Base-by-base conservation (phyloP, 148 eudicot species). In the Silene latifolia region DNA sequence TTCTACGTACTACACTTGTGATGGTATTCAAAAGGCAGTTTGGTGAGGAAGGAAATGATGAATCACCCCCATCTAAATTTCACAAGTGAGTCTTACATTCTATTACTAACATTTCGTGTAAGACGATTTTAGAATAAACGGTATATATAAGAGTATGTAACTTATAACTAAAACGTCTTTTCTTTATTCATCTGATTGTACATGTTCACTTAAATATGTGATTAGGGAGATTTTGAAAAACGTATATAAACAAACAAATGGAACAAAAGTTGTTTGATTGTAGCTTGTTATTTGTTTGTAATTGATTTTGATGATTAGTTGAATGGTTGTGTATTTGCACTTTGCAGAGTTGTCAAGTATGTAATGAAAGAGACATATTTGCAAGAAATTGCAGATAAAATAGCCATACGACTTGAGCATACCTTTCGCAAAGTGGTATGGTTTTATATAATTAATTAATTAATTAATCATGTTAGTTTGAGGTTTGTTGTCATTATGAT, bases 1-100 rank as follows among this genome's bases (percentile, higher is more conserved):
- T 15, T 25, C 48, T 67, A 62, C 29, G 29, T 27, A 27, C 29
- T 27, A 32, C 35, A 32, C 35, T 32, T n/a, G 29, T 27, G 83
- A 93, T 93, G 98, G 85, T 72, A 69, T 56, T 75, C 63, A 90
- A 93, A 66, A 86, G 93, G 66, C 76, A 48, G n/a, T 76, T 80
- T 59, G 78, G 79, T 56, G 85, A 76, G 39, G 87, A 79, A 32
- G 87, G 61, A 65, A 83, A 65, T 76, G 87, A 61, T 35, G 79
- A 79, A 58, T 81, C 81, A 58, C 71, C 72, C 2, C 72, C 81
- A 0, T 76, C 80, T 3, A 57, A 77, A 17, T 69, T 61, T 75
- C 73, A 81, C n/a, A 83, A 39, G 93, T 93, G 77, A 71, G 90
- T 84, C 14, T 17, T 35, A 71, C 9, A 15, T 71, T 69, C 63